A percentile compares a stretch with the other conserved stretches of the same genome.
phyloP scores from a whole-genome alignment of 2,329 filamentous ascomycete genomes.

The Aquanectria penicillioides region DNA sequence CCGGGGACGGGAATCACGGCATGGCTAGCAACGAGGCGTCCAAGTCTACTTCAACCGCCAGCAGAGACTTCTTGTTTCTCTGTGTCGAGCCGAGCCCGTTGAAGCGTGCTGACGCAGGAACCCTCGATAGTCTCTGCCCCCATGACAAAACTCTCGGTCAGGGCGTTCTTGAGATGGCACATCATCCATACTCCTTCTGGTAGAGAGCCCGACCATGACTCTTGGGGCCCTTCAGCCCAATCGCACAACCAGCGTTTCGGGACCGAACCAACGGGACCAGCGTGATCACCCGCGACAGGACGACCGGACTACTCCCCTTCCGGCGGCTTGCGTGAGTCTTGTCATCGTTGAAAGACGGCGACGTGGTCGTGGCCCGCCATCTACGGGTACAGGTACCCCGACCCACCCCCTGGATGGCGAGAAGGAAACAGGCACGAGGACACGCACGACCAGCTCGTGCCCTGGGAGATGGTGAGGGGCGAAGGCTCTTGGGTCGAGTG shows the following conservation, averaged over 20 bases:
- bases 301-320: too few relatives aligned
- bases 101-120: slow-evolving; percentile 12
- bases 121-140: slow-evolving; percentile 1
- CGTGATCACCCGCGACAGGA: neutral
- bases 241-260: neutral
- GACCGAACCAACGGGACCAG: neutral
- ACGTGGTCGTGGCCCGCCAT: too few relatives aligned
- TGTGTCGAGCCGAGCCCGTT: neutral
- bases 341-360: too few relatives aligned
- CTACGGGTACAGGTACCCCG: too few relatives aligned
- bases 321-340: too few relatives aligned
- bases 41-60: neutral
- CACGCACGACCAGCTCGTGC: too few relatives aligned
- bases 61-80: neutral
- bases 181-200: too few relatives aligned
- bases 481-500: neutral
- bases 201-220: neutral
- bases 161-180: too few relatives aligned
- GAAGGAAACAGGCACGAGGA: neutral
- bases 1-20: slow-evolving; percentile 18
- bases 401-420: neutral
- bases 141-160: too few relatives aligned
- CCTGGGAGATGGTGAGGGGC: too few relatives aligned
- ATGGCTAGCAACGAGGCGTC: slow-evolving; percentile 12
- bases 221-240: neutral